Conservation (phyloP, 2,329 filamentous ascomycete species). For the Fusarium denticulatum region DNA sequence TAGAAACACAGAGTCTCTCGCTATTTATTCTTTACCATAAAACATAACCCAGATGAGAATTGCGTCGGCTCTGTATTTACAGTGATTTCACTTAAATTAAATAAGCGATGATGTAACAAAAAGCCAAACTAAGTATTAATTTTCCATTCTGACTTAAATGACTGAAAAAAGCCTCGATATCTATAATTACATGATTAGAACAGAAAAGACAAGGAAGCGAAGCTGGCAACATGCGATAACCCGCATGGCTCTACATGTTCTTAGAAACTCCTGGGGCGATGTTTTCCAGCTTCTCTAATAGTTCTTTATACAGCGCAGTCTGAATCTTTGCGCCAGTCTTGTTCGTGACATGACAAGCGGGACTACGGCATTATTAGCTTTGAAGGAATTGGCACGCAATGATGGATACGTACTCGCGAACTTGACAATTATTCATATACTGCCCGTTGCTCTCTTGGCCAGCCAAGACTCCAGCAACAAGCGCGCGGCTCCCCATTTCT, state of each 20-base stretch:
- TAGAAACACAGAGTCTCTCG: too few relatives aligned
- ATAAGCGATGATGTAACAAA: too few relatives aligned
- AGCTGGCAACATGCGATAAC: fast-evolving
- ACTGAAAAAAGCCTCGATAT: fast-evolving
- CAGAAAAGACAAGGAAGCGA: fast-evolving
- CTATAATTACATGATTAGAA: too few relatives aligned
- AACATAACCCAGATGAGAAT: too few relatives aligned
- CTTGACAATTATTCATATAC: constrained; percentile 48
- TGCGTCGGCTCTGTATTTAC: too few relatives aligned
- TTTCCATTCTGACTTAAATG: fast-evolving
- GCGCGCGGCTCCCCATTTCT: constrained; percentile 55
- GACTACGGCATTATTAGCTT: background rate
- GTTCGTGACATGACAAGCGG: constrained; percentile 46
- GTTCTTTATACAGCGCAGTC: constrained; percentile 46
- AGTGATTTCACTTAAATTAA: too few relatives aligned
- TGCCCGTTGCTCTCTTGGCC: constrained; percentile 48
- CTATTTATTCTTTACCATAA: too few relatives aligned
- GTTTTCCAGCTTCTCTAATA: constrained; percentile 47
- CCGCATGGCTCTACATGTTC: background rate
- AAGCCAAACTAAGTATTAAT: too few relatives aligned
- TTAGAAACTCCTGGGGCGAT: constrained; percentile 22
- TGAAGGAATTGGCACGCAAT: background rate
- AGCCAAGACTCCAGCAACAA: constrained; percentile 45
- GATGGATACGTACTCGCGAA: constrained; percentile 32
- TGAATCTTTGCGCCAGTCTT: constrained; percentile 45